A percentile compares a stretch with the other conserved stretches of the same genome.
phyloP scores from a whole-genome alignment of 768 basidiomycete species.

The Rhizopogon salebrosus region DNA sequence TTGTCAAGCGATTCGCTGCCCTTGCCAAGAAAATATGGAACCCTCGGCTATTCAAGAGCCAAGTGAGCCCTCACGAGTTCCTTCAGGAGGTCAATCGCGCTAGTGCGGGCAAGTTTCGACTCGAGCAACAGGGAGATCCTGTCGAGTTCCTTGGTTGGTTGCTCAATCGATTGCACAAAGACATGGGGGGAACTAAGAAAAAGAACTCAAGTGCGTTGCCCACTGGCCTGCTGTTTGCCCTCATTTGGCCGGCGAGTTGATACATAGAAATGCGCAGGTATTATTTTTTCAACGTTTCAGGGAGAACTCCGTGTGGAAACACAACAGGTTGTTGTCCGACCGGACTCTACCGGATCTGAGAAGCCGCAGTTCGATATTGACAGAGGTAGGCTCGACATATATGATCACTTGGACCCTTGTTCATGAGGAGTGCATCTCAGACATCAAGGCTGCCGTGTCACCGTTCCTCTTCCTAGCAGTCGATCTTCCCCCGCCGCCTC shows the following conservation, averaged over 20 bases:
- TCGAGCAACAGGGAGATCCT: slow-evolving; percentile 94
- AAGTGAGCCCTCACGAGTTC: slow-evolving; percentile 99
- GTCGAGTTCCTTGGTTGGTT: slow-evolving; percentile 95
- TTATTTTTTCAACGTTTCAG: slow-evolving; percentile 91
- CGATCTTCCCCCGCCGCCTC: slow-evolving; percentile 93
- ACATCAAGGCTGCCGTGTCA: slow-evolving; percentile 78
- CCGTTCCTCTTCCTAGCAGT: slow-evolving; percentile 96
- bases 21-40: slow-evolving; percentile 97
- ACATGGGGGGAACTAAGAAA: slow-evolving; percentile 93
- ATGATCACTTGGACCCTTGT: slow-evolving; percentile 9
- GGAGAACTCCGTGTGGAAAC: slow-evolving; percentile 91
- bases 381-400: slow-evolving; percentile 56
- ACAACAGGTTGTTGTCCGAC: slow-evolving; percentile 86
- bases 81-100: slow-evolving; percentile 92
- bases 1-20: slow-evolving; percentile 80
- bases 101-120: slow-evolving; percentile 84
- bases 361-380: slow-evolving; percentile 93
- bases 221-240: not conserved
- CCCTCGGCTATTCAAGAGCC: slow-evolving; percentile 91
- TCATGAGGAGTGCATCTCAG: slow-evolving; percentile 36
- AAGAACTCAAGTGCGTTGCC: slow-evolving; percentile 73
- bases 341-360: slow-evolving; percentile 66
- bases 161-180: slow-evolving; percentile 87
- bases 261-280: slow-evolving; percentile 43
- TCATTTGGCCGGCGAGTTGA: slow-evolving; percentile 12